Evolutionary conservation across 257 asterid species (phyloP).

Genomic region (Parsonsia alboflavescens): DNA sequence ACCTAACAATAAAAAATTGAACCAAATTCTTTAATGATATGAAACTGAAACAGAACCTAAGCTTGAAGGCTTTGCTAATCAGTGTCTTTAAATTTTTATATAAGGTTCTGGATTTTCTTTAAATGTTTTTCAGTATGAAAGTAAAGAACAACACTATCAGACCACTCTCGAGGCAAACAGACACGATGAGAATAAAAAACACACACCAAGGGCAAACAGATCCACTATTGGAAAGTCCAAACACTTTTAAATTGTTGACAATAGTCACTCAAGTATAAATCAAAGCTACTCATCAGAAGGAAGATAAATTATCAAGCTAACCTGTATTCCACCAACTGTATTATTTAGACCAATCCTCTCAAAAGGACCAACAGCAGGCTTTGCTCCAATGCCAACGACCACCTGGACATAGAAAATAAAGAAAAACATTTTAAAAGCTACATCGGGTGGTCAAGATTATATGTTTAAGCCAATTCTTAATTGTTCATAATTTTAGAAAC

Average conservation of each 20-base stretch:
- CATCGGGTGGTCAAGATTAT: neutral
- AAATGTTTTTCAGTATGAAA: neutral
- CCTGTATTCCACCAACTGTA: conserved; percentile 89
- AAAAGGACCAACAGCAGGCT: conserved; percentile 77
- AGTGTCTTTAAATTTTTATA: neutral
- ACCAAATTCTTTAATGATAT: neutral
- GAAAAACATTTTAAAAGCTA: conserved; percentile 2
- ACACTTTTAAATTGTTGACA: neutral
- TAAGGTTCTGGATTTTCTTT: neutral
- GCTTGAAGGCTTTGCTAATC: neutral
- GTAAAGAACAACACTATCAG: neutral
- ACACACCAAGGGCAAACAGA: neutral
- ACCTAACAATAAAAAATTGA: conserved; percentile 49
- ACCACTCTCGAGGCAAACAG: neutral
- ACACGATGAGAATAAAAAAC: neutral
- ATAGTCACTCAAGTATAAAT: neutral
- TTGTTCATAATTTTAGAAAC: too few species aligned
- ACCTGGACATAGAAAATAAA: conserved; percentile 47
- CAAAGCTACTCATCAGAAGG: neutral
- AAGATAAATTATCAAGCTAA: conserved; percentile 15
- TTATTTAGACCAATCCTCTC: conserved; percentile 65
- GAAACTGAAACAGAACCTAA: neutral
- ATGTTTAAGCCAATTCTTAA: neutral
- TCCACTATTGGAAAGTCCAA: neutral
- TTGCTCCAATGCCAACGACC: conserved; percentile 89